These are phyloP conservation scores for Thalassiosira hispida DNA, from an alignment of 352 stramenopile species.

Conservation along the genomic window DNA sequence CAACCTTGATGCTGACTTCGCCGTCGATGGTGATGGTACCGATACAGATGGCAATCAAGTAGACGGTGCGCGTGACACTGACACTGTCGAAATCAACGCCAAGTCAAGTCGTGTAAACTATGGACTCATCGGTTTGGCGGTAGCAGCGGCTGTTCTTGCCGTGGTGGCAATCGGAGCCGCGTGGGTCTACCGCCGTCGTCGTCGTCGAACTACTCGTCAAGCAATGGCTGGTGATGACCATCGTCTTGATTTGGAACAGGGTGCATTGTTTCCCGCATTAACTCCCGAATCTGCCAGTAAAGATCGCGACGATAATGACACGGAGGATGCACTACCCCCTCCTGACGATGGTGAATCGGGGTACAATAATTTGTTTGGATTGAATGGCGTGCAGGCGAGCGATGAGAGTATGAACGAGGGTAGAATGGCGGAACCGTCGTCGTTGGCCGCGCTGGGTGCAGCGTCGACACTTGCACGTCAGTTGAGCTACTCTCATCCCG, in stretches of 20 bases:
- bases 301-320: not conserved
- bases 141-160: conserved; percentile 1
- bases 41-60: not conserved
- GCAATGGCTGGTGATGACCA: not conserved
- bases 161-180: conserved; percentile 11
- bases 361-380: conserved; percentile 5
- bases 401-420: no score
- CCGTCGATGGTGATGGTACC: not conserved
- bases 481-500: no score
- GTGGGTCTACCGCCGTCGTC: not conserved
- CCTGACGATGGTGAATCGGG: not conserved
- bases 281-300: not conserved
- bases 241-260: not conserved
- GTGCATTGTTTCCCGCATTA: not conserved
- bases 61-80: not conserved
- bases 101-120: not conserved
- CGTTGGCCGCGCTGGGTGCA: not conserved
- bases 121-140: conserved; percentile 16
- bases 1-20: not conserved
- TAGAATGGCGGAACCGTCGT: not conserved
- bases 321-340: not conserved
- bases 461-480: not conserved
- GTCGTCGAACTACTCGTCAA: not conserved
- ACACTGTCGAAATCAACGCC: not conserved
- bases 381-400: not conserved